These are phyloP conservation scores for Fusarium euwallaceae DNA, from an alignment of 2,329 filamentous ascomycete genomes.

Conservation along the genomic window DNA sequence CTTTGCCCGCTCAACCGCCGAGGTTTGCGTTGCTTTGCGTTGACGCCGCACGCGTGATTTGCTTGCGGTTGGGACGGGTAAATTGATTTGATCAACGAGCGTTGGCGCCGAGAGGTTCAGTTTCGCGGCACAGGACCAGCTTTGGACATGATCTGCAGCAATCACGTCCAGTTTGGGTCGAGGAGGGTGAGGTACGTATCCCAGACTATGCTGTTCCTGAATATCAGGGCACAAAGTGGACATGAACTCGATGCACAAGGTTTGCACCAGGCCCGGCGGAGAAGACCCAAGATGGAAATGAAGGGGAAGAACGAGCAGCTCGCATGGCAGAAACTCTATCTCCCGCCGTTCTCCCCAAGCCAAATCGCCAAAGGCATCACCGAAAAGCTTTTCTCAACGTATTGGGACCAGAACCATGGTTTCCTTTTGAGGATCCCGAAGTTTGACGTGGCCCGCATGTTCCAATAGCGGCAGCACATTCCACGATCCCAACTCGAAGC, in stretches of 20 bases:
- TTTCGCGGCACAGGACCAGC: slow-evolving; percentile 7
- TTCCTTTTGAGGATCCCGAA: slow-evolving; percentile 7
- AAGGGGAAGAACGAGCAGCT: slow-evolving; percentile 7
- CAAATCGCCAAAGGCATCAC: neutral
- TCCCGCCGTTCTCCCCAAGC: neutral
- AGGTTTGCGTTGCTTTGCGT: neutral
- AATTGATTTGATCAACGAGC: slow-evolving; percentile 26
- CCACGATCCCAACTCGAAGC: slow-evolving; percentile 34
- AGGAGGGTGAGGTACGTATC: slow-evolving; percentile 22
- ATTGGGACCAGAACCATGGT: slow-evolving; percentile 2
- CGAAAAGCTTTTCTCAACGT: neutral
- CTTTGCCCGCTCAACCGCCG: neutral
- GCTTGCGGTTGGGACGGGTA: slow-evolving; percentile 19
- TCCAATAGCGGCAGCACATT: slow-evolving; percentile 47
- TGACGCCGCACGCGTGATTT: slow-evolving; percentile 3
- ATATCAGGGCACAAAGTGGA: slow-evolving; percentile 25
- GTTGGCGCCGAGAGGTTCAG: slow-evolving; percentile 12
- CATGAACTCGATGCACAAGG: slow-evolving; percentile 17
- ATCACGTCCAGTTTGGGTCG: slow-evolving; percentile 28
- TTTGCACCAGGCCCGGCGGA: slow-evolving; percentile 10
- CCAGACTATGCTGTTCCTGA: slow-evolving; percentile 34
- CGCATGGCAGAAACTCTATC: neutral
- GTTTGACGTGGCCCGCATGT: slow-evolving; percentile 39
- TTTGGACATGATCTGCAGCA: slow-evolving; percentile 36
- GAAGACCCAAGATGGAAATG: neutral